Base-by-base conservation (phyloP, 2,329 filamentous ascomycete species). In the Lasiodiplodia theobromae region DNA sequence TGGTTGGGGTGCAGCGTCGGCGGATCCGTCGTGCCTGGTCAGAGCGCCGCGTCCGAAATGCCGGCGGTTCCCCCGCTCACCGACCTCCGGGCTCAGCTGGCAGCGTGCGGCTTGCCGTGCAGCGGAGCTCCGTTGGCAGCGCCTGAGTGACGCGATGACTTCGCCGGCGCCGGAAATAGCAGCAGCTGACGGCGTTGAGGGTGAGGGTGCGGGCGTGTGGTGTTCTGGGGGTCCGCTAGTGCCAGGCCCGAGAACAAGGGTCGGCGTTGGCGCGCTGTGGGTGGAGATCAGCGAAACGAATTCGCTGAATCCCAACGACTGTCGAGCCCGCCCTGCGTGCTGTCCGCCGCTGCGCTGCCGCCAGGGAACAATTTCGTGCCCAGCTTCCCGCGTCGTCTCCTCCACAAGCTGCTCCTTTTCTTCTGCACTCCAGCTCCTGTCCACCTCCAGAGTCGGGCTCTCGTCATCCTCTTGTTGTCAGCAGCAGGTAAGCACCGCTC, bases 401-500 rank as follows among this genome's bases (percentile, higher is more conserved):
- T 34, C 6, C 60, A n/a, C 47, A 47, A 37, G 31, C 44, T 52
- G 31, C 60, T 52, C 37, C 37, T 62, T 49, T 21, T 52, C 23
- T 44, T 38, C 31, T 14, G 11, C n/a, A 2, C 28, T 38, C 7
- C 23, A 51, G 23, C 44, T 37, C 18, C 47, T 52, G 28, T 31
- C 37, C 57, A 12, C 37, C 14, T 44, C 37, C 23, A 57, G 31
- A 25, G 54, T 16, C 37, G 21, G 56, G 21, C 60, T 52, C 60
- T n/a, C 47, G 60, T 64, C 60, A 64, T 64, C 60, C 23, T 51
- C 40, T 10, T 47, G 40, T 21, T 44, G 58, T 63, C 58, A 63
- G 58, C 58, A 31, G 38, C 21, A 63, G 58, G 58, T 63, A 63
- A 63, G 58, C 58, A 31, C 34, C 31, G 44, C n/a, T 34, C 38